These are phyloP conservation scores for Penicillium angulare DNA, from an alignment of 495 filamentous ascomycete genomes.

Conservation along the genomic window DNA sequence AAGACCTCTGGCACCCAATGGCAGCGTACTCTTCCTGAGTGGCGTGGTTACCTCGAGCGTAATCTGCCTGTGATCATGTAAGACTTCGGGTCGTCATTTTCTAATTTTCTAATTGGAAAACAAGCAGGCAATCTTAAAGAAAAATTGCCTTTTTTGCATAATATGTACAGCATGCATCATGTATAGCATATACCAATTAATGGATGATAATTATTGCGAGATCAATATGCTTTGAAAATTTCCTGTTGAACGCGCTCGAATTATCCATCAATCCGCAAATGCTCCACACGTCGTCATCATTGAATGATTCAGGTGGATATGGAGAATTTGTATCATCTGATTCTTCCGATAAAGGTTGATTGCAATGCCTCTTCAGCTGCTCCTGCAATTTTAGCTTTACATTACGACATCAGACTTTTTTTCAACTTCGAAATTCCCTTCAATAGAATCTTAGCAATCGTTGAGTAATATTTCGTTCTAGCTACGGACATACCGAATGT, in stretches of 20 bases:
- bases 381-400: background rate
- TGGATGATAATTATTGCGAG: background rate
- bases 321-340: too few relatives aligned
- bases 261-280: too few relatives aligned
- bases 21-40: constrained; percentile 48
- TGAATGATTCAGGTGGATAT: too few relatives aligned
- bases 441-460: background rate
- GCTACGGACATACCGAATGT: too few relatives aligned
- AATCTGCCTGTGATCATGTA: constrained; percentile 49
- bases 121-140: too few relatives aligned
- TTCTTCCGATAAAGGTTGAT: background rate
- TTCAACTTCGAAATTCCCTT: too few relatives aligned
- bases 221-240: background rate
- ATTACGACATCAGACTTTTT: background rate
- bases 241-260: too few relatives aligned
- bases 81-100: too few relatives aligned
- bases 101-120: too few relatives aligned
- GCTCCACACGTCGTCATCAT: too few relatives aligned
- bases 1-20: constrained; percentile 31
- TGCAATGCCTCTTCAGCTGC: too few relatives aligned
- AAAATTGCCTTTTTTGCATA: too few relatives aligned
- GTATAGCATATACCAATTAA: constrained; percentile 1
- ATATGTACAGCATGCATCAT: background rate
- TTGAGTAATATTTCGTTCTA: background rate
- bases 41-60: constrained; percentile 50